Base-by-base conservation (phyloP, 139 green algal species). In the Picochlorum sp. region DNA sequence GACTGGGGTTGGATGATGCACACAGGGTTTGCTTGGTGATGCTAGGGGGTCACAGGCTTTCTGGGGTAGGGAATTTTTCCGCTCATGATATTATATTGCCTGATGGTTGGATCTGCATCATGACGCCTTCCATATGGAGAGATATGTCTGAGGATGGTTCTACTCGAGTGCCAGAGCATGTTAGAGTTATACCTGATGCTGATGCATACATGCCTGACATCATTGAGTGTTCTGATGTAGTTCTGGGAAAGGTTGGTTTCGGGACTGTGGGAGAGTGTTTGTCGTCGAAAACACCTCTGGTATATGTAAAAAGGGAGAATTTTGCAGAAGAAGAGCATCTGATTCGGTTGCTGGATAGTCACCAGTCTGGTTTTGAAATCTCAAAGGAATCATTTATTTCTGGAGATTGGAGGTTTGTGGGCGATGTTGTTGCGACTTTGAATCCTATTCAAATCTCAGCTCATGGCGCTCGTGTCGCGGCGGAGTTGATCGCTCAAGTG, bases 281-380 rank as follows among this genome's bases (percentile, higher is more conserved):
- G 18, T 75, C 75, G 1, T 67, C 74, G 16, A 23, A 57, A n/a
- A 66, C 41, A 16, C 84, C 84, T 3, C 57, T 90, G 13, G 74
- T 90, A n/a, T 90, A 88, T 68, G 68, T 89, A 49, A 69, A 79
- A 7, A 74, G 83, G 15, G 78, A 88, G 52, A 79, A 72, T 62
- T 90, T 90, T 73, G 85, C 84, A 32, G 81, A 88, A 67, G 84
- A 90, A 72, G 81, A 83, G 26, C 90, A 88, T 65, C 73, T 90
- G 61, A 69, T 81, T 20, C 79, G 77, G 41, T 60, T 87, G 65
- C 61, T 90, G 18, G 72, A 90, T 57, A 28, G 67, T 52, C 21
- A 32, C 24, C 34, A 55, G 9, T n/a, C 47, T 21, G 61, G n/a
- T 26, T 18, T 66, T 18, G 61, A 66, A 41, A 66, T 84, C 18